Evolutionary conservation across 1,284 basidiomycete genomes (phyloP).

Genomic region (Neonothopanus nambi): DNA sequence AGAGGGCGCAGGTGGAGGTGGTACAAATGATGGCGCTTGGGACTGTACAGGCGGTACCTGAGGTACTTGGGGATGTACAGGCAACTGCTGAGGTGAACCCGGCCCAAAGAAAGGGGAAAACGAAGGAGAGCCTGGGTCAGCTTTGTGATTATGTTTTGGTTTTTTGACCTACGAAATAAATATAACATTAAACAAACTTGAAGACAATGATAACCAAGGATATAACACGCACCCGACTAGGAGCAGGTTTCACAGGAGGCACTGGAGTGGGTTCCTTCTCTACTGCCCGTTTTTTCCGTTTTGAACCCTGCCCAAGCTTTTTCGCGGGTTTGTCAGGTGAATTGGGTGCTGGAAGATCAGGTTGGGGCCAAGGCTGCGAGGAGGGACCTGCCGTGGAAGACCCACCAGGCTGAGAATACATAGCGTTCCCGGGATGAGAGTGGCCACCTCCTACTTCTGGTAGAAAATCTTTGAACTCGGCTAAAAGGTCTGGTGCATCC

Average conservation of each 20-base stretch:
- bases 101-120: slow-evolving; percentile 35
- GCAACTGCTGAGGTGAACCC: slow-evolving; percentile 38
- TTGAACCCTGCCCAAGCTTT: slow-evolving; percentile 40
- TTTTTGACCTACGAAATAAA: slow-evolving; percentile 49
- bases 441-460: slow-evolving; percentile 60
- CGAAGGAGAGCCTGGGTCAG: slow-evolving; percentile 56
- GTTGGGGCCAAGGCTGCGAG: slow-evolving; percentile 37
- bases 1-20: slow-evolving; percentile 34
- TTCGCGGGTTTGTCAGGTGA: slow-evolving; percentile 46
- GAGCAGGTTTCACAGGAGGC: slow-evolving; percentile 45
- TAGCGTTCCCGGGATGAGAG: slow-evolving; percentile 28
- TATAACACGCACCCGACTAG: slow-evolving; percentile 42
- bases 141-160: slow-evolving; percentile 58
- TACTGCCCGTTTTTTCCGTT: slow-evolving; percentile 54
- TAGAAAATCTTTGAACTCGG: slow-evolving; percentile 96
- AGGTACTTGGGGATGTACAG: slow-evolving; percentile 29
- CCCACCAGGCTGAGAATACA: slow-evolving; percentile 8
- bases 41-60: slow-evolving; percentile 23
- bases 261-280: slow-evolving; percentile 65
- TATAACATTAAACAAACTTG: slow-evolving; percentile 10
- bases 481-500: slow-evolving; percentile 88
- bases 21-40: slow-evolving; percentile 18
- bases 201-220: slow-evolving; percentile 3
- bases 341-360: slow-evolving; percentile 34
- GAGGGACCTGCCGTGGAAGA: slow-evolving; percentile 31